Conservation (phyloP, 1,284 basidiomycete genomes). For the Malassezia arunalokei region DNA sequence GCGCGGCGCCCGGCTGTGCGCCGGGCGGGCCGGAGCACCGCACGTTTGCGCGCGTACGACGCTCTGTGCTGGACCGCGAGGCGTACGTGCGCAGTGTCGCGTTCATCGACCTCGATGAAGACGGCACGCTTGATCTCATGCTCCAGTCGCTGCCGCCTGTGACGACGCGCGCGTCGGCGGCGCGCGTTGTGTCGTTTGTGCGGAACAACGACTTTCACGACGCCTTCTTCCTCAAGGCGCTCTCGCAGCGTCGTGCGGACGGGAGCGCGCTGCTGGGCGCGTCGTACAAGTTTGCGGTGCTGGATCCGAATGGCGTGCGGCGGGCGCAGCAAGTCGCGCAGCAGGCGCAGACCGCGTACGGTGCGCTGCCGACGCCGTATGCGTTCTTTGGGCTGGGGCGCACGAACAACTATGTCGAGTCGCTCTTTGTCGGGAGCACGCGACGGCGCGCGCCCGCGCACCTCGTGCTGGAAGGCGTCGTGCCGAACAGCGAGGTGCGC, state of each 20-base stretch:
- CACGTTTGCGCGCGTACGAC: background rate
- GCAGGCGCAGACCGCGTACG: conserved; percentile 79
- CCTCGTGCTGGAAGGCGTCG: conserved; percentile 86
- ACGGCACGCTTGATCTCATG: conserved; percentile 84
- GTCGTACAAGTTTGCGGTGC: conserved; percentile 90
- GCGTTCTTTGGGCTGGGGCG: conserved; percentile 91
- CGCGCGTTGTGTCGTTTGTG: conserved; percentile 57
- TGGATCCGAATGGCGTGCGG: conserved; percentile 79
- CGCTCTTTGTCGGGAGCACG: conserved; percentile 43
- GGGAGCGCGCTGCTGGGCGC: conserved; percentile 88
- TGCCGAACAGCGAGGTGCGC: conserved; percentile 94
- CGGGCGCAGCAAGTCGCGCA: conserved; percentile 88
- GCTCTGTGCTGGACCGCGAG: conserved; percentile 53
- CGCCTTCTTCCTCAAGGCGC: conserved; percentile 82
- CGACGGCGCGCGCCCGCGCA: conserved; percentile 57
- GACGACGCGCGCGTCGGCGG: conserved; percentile 20
- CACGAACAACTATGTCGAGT: conserved; percentile 98
- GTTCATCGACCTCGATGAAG: conserved; percentile 89
- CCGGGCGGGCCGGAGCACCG: conserved; percentile 1
- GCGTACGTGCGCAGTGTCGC: conserved; percentile 67
- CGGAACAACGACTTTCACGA: conserved; percentile 98
- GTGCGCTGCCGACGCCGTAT: conserved; percentile 77
- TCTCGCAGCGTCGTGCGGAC: conserved; percentile 80
- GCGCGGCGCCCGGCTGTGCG: conserved; percentile 21
- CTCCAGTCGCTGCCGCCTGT: conserved; percentile 55